Evolutionary conservation across 441 rosid species (phyloP).

Genomic region (Sinapis alba): DNA sequence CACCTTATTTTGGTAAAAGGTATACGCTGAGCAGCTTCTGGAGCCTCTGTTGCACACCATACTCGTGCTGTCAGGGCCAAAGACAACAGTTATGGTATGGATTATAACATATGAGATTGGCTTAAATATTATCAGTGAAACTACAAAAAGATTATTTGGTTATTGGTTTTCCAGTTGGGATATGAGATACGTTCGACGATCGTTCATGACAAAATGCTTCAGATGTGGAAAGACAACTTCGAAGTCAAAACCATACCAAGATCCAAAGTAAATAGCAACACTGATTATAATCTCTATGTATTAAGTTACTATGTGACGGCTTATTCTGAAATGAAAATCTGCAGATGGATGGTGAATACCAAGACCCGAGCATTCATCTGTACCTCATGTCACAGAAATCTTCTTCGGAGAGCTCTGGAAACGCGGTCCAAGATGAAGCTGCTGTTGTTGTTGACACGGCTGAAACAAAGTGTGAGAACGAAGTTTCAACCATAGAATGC

Average conservation of each 20-base stretch:
- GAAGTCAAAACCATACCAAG: constrained; percentile 77
- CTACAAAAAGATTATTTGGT: constrained; percentile 3
- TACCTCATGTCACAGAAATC: constrained; percentile 67
- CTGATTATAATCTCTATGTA: background rate
- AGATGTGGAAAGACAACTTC: constrained; percentile 74
- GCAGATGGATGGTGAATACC: constrained; percentile 87
- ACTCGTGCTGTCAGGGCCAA: constrained; percentile 76
- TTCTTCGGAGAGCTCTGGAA: constrained; percentile 38
- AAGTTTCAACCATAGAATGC: constrained; percentile 22
- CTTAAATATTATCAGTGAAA: background rate
- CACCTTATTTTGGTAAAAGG: constrained; percentile 50
- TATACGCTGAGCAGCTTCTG: constrained; percentile 93
- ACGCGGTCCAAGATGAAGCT: constrained; percentile 32
- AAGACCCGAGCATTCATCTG: constrained; percentile 89
- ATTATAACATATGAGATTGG: background rate
- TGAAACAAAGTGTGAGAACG: constrained; percentile 29
- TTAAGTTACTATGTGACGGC: background rate
- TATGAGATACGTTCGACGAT: constrained; percentile 86
- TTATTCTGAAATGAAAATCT: constrained; percentile 20
- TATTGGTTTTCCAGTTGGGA: constrained; percentile 61
- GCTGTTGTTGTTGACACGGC: constrained; percentile 32
- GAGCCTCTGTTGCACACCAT: constrained; percentile 77
- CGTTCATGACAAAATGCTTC: constrained; percentile 87
- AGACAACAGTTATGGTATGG: constrained; percentile 78
- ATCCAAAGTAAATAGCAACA: constrained; percentile 40